Conservation (phyloP, 768 basidiomycete species). For the Boletus rufocinnamomeus region DNA sequence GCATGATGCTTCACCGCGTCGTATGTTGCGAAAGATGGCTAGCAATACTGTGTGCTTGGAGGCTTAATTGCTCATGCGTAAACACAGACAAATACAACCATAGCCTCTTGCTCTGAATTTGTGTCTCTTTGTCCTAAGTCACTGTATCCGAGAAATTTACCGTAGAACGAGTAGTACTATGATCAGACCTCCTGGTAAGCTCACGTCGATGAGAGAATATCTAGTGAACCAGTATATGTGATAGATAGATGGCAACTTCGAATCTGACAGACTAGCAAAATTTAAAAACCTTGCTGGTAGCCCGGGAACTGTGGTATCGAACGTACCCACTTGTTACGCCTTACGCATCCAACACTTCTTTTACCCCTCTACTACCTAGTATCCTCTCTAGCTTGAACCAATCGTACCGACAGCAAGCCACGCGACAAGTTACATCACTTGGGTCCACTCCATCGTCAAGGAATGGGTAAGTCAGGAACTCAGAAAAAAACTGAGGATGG, state of each 20-base stretch:
- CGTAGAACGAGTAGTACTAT: too few species aligned
- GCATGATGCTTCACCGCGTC: constrained; percentile 45
- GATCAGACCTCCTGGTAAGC: too few species aligned
- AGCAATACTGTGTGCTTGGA: background rate
- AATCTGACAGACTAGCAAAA: background rate
- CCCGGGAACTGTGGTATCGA: background rate
- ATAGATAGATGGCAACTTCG: background rate
- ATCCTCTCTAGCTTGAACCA: constrained; percentile 86
- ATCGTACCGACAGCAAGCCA: constrained; percentile 89
- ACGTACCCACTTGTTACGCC: background rate
- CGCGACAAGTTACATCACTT: constrained; percentile 78
- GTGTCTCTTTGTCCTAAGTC: too few species aligned
- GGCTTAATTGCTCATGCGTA: background rate
- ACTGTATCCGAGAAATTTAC: too few species aligned
- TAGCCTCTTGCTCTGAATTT: too few species aligned
- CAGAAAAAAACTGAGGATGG: constrained; percentile 90
- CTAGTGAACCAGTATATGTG: background rate
- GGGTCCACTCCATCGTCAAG: constrained; percentile 85
- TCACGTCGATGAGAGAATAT: background rate
- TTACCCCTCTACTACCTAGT: constrained; percentile 29
- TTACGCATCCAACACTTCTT: constrained; percentile 17
- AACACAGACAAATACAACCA: constrained; percentile 22
- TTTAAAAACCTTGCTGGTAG: background rate
- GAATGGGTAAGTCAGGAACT: constrained; percentile 89
- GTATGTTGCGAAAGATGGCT: background rate